These are phyloP conservation scores for Trichosporon faecale DNA, from an alignment of 1,284 basidiomycete species.

Conservation along the genomic window DNA sequence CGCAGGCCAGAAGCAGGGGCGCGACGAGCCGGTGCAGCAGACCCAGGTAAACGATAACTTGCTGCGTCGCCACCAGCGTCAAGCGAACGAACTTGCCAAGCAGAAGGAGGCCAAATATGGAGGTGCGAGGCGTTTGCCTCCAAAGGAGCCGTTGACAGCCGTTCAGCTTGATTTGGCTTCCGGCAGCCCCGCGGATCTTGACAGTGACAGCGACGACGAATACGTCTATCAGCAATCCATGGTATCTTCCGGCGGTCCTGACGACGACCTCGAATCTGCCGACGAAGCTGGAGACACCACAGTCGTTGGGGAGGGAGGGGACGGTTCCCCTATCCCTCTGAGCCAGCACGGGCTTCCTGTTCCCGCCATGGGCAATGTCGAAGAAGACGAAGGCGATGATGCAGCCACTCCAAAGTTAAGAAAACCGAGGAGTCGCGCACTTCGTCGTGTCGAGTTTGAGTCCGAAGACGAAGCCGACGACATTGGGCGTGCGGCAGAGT, in stretches of 20 bases:
- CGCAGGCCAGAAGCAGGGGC: constrained; percentile 34
- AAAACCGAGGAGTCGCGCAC: not conserved
- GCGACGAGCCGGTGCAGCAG: constrained; percentile 27
- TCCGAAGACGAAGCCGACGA: constrained; percentile 34
- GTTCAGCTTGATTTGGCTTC: not conserved
- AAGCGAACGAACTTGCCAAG: constrained; percentile 17
- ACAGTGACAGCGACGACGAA: constrained; percentile 29
- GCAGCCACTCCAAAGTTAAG: not conserved
- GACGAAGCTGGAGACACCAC: constrained; percentile 15
- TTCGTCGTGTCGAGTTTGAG: constrained; percentile 24
- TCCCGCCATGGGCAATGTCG: not conserved
- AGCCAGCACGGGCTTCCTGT: too few relatives aligned
- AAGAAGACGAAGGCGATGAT: constrained; percentile 24
- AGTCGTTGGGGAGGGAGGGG: too few relatives aligned
- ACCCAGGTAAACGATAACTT: constrained; percentile 23
- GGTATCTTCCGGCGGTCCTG: constrained; percentile 7
- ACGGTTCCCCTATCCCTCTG: not conserved
- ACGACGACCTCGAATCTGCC: constrained; percentile 21
- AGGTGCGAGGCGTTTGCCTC: constrained; percentile 26
- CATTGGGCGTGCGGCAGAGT: too few relatives aligned
- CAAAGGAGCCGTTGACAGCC: constrained; percentile 21
- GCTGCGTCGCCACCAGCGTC: constrained; percentile 21
- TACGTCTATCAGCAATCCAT: constrained; percentile 21
- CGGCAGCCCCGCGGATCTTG: constrained; percentile 7
- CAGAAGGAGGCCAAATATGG: constrained; percentile 37